phyloP scores from a whole-genome alignment of 352 stramenopile genomes.

The Pythium phragmitis region DNA sequence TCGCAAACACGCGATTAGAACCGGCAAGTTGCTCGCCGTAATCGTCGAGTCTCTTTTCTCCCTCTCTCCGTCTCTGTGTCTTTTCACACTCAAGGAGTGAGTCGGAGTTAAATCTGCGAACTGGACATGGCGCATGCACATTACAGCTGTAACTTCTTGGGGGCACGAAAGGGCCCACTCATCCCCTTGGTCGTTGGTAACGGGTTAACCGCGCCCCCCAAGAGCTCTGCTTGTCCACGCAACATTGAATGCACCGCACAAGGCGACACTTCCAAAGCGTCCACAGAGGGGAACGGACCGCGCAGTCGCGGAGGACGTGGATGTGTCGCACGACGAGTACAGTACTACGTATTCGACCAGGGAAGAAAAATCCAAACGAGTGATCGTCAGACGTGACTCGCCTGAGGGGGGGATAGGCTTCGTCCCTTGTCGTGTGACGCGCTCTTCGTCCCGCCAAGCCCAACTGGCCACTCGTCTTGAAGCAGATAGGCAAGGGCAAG shows the following conservation, averaged over 20 bases:
- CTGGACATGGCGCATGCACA: constrained; percentile 14
- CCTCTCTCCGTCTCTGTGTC: too few relatives aligned
- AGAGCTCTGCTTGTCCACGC: constrained; percentile 10
- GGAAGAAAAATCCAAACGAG: constrained; percentile 1
- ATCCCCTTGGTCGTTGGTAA: constrained; percentile 26
- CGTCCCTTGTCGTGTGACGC: constrained; percentile 10
- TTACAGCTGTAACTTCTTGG: constrained; percentile 4
- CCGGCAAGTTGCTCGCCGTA: too few relatives aligned
- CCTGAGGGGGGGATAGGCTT: constrained; percentile 4
- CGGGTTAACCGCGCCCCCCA: not conserved
- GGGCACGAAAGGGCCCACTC: not conserved
- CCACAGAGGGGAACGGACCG: constrained; percentile 9
- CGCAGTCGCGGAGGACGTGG: constrained; percentile 4
- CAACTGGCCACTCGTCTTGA: not conserved
- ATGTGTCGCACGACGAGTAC: constrained; percentile 1
- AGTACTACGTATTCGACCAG: not conserved
- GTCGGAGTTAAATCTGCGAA: too few relatives aligned
- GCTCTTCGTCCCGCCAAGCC: constrained; percentile 5
- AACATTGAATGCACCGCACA: constrained; percentile 13
- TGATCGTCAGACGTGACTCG: not conserved
- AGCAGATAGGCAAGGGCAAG: not conserved
- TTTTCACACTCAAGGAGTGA: too few relatives aligned
- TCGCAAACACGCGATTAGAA: too few relatives aligned
- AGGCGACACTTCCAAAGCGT: constrained; percentile 22
- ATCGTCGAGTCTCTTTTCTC: too few relatives aligned